phyloP scores from a whole-genome alignment of 257 asterid species.

The Scutellaria barbata region DNA sequence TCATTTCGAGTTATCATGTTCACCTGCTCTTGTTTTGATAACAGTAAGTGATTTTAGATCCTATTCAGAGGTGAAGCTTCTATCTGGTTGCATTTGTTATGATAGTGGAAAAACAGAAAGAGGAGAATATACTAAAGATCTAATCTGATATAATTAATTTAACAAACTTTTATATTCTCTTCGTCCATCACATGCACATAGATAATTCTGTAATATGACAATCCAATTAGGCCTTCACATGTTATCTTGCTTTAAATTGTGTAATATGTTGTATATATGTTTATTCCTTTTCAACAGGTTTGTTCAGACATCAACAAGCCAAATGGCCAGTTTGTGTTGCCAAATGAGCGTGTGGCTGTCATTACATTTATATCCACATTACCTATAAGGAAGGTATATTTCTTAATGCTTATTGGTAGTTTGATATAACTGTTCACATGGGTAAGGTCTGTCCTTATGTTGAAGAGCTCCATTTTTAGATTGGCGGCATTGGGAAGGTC shows the following conservation, averaged over 20 bases:
- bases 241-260: constrained; percentile 2
- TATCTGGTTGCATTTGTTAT: constrained; percentile 9
- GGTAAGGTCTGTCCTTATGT: constrained; percentile 6
- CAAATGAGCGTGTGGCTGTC: constrained; percentile 80
- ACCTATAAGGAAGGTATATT: constrained; percentile 88
- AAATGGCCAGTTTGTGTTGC: constrained; percentile 89
- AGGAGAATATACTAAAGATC: constrained; percentile 5
- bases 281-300: constrained; percentile 54
- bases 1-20: background rate
- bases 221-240: constrained; percentile 1
- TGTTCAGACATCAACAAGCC: constrained; percentile 98
- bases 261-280: constrained; percentile 7
- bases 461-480: constrained; percentile 54
- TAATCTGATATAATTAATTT: constrained; percentile 16
- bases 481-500: constrained; percentile 97
- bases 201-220: background rate
- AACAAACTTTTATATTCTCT: background rate
- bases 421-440: constrained; percentile 16
- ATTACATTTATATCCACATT: constrained; percentile 89
- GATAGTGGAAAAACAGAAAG: background rate
- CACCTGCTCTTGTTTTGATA: too few relatives aligned
- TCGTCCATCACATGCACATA: constrained; percentile 13
- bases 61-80: background rate
- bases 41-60: background rate
- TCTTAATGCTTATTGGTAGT: constrained; percentile 20